Evolutionary conservation across 106 monocot genomes (phyloP), one percentile per base, ranked within the genome.

Genomic region (Dendrobium nobile): DNA sequence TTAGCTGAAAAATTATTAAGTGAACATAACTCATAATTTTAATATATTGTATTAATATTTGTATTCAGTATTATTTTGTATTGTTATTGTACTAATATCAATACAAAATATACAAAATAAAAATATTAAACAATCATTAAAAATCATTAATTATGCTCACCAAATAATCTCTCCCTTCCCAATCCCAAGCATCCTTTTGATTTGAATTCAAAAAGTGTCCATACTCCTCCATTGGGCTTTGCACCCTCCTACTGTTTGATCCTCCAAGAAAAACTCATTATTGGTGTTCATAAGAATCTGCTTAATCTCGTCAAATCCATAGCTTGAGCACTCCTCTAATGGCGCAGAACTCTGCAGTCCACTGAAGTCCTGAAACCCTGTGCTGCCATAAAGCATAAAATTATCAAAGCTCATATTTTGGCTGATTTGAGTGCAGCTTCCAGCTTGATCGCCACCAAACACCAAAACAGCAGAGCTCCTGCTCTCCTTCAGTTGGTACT

Each of bases 251-350:
- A 10, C 40, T 15, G 28, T 16, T 72, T 72, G 16, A 16, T 40
- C 72, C 72, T 72, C 72, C 2, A 74, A 74, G n/a, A 43, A 20
- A 10, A 74, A 19, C 42, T 44, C 74, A 19, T 44, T 44, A 43
- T 44, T 44, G 41, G n/a, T 22, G 7, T 74, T 74, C 74, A 43
- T 19, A 28, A 74, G 43, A 43, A 74, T 19, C 74, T 44, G 20
- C 42, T 44, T 74, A 20, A 74, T 74, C 18, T 74, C 74, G 6
- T 74, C 74, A 74, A 42, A 74, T 44, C 41, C 74, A 74, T 44
- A 42, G 74, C 42, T 44, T 28, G 43, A 74, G 43, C 43, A 74
- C 74, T 42, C 74, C 74, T 44, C 74, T 74, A 70, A 70, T 13
- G 70, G 70, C 2, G 70, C 37, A 28, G 70, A 28, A 37, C 16